Conservation (phyloP, 148 eudicot species). For the Vaccinium darrowii region DNA sequence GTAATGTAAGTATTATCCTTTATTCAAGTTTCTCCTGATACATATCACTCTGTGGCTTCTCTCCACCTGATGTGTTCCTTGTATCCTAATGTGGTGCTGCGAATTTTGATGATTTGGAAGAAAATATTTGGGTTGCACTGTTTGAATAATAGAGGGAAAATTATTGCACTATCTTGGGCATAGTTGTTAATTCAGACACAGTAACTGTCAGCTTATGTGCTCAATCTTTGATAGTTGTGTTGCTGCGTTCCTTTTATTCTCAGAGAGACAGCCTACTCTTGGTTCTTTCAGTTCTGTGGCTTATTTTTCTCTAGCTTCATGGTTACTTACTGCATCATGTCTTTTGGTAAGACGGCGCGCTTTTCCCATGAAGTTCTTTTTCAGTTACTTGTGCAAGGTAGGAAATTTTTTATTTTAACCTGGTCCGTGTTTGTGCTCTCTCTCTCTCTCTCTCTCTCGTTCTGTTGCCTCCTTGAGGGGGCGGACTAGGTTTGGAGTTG, state of each 20-base stretch:
- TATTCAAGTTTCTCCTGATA: background rate
- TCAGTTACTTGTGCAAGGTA: background rate
- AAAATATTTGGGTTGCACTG: background rate
- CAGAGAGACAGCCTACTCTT: background rate
- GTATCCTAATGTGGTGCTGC: conserved; percentile 14
- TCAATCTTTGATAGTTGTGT: background rate
- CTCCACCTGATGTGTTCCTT: background rate
- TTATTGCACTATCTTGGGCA: background rate
- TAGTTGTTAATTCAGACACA: background rate
- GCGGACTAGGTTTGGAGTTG: background rate
- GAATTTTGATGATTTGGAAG: background rate
- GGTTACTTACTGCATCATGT: background rate
- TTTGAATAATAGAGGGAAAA: background rate
- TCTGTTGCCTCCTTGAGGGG: background rate
- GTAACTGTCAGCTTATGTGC: background rate
- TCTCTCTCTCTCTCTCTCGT: background rate
- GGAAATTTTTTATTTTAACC: background rate
- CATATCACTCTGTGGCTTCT: background rate
- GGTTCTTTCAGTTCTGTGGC: background rate
- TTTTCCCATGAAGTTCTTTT: background rate
- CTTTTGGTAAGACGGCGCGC: background rate
- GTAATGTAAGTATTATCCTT: conserved; percentile 48
- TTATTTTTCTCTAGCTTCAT: background rate
- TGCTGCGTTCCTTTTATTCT: background rate
- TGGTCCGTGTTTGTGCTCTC: background rate